Percentiles rank a stretch among this genome's conserved stretches.
These are phyloP conservation scores for Agroathelia rolfsii DNA, from an alignment of 1,284 basidiomycete genomes.

Conservation along the genomic window DNA sequence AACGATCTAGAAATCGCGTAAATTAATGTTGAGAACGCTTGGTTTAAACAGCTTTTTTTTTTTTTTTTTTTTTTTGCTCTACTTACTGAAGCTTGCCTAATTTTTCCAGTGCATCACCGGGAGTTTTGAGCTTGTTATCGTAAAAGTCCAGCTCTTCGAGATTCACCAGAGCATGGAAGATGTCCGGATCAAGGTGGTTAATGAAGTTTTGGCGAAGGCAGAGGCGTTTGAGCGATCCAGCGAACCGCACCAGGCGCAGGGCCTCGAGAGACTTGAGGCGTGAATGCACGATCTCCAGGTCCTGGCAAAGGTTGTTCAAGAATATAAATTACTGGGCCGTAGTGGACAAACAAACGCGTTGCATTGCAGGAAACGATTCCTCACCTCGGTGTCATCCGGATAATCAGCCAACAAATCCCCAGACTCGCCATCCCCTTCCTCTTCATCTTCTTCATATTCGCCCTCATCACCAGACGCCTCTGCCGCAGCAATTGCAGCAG, in stretches of 20 bases:
- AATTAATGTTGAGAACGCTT: slow-evolving; percentile 7
- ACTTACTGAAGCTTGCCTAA: slow-evolving; percentile 63
- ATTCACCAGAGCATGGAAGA: slow-evolving; percentile 54
- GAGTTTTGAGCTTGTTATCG: slow-evolving; percentile 81
- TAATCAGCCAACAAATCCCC: slow-evolving; percentile 44
- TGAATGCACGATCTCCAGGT: slow-evolving; percentile 84
- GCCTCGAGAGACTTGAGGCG: slow-evolving; percentile 59
- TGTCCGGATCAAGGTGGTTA: slow-evolving; percentile 56
- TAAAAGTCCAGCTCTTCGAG: slow-evolving; percentile 92
- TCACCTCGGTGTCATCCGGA: slow-evolving; percentile 62
- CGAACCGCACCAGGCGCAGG: slow-evolving; percentile 66
- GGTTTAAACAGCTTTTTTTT: no score
- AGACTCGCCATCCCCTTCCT: slow-evolving; percentile 31
- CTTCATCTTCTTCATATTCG: slow-evolving; percentile 34
- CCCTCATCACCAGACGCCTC: slow-evolving; percentile 30
- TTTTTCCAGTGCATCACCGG: slow-evolving; percentile 59
- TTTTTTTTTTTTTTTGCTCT: no score
- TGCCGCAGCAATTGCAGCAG: slow-evolving; percentile 13
- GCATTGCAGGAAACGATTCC: slow-evolving; percentile 11
- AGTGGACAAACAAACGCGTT: slow-evolving; percentile 5
- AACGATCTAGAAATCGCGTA: slow-evolving; percentile 49
- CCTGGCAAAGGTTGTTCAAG: slow-evolving; percentile 34
- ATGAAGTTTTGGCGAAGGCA: slow-evolving; percentile 89
- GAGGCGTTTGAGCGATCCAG: slow-evolving; percentile 58
- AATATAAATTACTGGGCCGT: slow-evolving; percentile 6